phyloP scores from a whole-genome alignment of 2,329 filamentous ascomycete species.

The Calycina marina region DNA sequence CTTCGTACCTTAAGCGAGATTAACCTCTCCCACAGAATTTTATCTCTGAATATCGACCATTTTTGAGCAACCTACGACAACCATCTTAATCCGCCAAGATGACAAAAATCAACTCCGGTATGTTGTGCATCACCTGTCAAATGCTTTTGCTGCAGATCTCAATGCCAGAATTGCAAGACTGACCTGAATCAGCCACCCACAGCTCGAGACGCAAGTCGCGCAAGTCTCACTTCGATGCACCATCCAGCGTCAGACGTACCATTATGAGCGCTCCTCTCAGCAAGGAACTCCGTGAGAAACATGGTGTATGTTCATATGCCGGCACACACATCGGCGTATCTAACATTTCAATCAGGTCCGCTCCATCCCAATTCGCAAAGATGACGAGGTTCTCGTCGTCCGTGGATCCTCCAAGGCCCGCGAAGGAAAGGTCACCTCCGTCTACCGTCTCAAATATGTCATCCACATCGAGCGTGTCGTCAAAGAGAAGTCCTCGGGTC shows the following conservation, averaged over 20 bases:
- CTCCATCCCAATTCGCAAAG: slow-evolving; percentile 93
- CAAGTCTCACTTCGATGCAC: slow-evolving; percentile 94
- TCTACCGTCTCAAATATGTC: slow-evolving; percentile 97
- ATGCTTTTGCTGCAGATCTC: not conserved
- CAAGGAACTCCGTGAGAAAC: slow-evolving; percentile 97
- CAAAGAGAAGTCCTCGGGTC: slow-evolving; percentile 95
- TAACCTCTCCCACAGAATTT: no score
- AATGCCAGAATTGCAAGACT: slow-evolving; percentile 5
- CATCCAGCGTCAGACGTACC: slow-evolving; percentile 82
- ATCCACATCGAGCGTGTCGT: slow-evolving; percentile 94
- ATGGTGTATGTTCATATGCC: slow-evolving; percentile 69
- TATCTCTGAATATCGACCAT: no score
- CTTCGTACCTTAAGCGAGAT: no score
- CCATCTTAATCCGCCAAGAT: slow-evolving; percentile 35
- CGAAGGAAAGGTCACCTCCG: slow-evolving; percentile 94
- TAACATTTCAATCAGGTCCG: slow-evolving; percentile 53
- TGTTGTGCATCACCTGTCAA: slow-evolving; percentile 13
- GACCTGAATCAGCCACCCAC: slow-evolving; percentile 36
- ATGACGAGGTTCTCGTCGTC: slow-evolving; percentile 86
- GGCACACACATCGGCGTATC: no score
- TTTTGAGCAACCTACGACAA: not conserved
- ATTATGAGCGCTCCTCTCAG: slow-evolving; percentile 94
- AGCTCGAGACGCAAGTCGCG: slow-evolving; percentile 97
- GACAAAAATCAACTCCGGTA: slow-evolving; percentile 55
- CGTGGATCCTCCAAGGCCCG: slow-evolving; percentile 93